phyloP scores from a whole-genome alignment of 805 yeast species.

The Ogataea naganishii region DNA sequence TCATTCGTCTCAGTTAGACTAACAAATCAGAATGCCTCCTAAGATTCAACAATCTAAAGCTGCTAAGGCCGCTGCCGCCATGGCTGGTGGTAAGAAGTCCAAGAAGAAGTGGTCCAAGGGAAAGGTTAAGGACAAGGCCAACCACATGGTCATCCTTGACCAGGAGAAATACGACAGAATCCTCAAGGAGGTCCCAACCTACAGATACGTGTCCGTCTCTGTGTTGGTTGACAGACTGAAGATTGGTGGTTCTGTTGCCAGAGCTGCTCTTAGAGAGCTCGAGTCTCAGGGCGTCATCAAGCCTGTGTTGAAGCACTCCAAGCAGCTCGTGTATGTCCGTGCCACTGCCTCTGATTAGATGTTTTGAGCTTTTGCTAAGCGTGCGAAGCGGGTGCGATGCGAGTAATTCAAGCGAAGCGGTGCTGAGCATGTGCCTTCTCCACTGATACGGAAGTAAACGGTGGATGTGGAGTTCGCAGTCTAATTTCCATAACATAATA shows the following conservation, averaged over 20 bases:
- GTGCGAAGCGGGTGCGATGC: too few species aligned
- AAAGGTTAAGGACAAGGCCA: conserved; percentile 99
- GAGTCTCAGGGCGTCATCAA: conserved; percentile 92
- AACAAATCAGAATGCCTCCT: conserved; percentile 77
- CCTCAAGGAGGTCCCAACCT: conserved; percentile 98
- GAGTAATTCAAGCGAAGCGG: too few species aligned
- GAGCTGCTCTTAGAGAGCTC: conserved; percentile 94
- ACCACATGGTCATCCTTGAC: conserved; percentile 93
- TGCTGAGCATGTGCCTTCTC: too few species aligned
- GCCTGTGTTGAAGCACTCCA: conserved; percentile 90
- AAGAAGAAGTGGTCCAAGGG: conserved; percentile 99
- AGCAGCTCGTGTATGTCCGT: conserved; percentile 91
- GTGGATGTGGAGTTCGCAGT: too few species aligned
- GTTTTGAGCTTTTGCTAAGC: too few species aligned
- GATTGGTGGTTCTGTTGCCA: conserved; percentile 98
- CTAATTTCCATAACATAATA: too few species aligned
- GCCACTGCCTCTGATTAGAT: conserved; percentile 61
- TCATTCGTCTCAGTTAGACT: conserved; percentile 9
- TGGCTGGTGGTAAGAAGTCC: conserved; percentile 99
- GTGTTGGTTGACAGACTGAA: conserved; percentile 98
- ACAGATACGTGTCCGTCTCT: conserved; percentile 96
- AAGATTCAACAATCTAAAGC: conserved; percentile 98
- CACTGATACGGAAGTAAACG: too few species aligned
- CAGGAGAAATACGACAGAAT: conserved; percentile 99
- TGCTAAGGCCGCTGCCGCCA: conserved; percentile 99